These are phyloP conservation scores for Paxillus involutus DNA, from an alignment of 768 basidiomycete genomes.

Conservation along the genomic window DNA sequence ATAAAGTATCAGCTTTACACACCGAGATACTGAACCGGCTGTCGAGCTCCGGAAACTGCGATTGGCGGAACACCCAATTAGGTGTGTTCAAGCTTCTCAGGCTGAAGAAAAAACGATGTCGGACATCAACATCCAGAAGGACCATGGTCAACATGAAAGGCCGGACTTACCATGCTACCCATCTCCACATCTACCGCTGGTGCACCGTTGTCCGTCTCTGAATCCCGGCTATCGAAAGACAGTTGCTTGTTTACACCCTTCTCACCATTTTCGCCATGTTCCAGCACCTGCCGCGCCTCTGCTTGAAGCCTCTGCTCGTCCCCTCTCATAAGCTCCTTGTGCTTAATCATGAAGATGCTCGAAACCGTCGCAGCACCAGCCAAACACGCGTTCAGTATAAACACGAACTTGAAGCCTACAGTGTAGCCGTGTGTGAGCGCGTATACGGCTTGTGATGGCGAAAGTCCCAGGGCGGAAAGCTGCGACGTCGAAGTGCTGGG, in stretches of 20 bases:
- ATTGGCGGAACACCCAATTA: no score
- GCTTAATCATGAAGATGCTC: slow-evolving; percentile 59
- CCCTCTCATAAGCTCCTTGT: slow-evolving; percentile 61
- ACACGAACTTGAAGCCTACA: slow-evolving; percentile 58
- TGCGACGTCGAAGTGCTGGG: slow-evolving; percentile 28
- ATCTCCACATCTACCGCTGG: background rate
- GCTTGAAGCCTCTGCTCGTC: no score
- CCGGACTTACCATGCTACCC: background rate
- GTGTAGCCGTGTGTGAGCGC: slow-evolving; percentile 54
- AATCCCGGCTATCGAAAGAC: background rate
- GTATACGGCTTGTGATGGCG: slow-evolving; percentile 33
- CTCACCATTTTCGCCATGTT: background rate
- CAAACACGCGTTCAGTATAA: slow-evolving; percentile 58
- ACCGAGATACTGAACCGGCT: no score
- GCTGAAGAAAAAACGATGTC: no score
- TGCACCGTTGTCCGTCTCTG: background rate
- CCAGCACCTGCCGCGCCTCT: slow-evolving; percentile 26
- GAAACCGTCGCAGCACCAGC: slow-evolving; percentile 54
- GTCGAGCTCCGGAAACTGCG: no score
- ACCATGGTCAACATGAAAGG: no score
- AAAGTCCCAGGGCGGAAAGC: slow-evolving; percentile 37
- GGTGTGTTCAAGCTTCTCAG: no score
- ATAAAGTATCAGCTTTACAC: no score
- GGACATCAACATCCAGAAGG: no score
- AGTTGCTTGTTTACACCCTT: no score